Conservation (phyloP, 2,329 filamentous ascomycete genomes). For the Aspergillus uvarum region DNA sequence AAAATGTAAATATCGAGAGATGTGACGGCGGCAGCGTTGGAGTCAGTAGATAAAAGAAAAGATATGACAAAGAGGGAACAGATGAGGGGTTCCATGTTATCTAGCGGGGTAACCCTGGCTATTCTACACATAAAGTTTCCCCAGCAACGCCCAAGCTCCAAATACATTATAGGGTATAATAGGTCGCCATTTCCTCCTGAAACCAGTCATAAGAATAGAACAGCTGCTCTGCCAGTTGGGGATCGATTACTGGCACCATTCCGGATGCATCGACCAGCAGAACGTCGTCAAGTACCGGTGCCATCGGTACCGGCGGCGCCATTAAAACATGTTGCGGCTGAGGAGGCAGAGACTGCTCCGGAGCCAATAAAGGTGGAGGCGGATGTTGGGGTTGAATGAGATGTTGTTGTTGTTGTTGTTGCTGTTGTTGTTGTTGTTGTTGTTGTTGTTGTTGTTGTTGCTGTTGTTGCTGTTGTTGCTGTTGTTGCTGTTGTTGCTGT, state of each 20-base stretch:
- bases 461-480: slow-evolving; percentile 7
- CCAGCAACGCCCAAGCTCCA: slow-evolving; percentile 3
- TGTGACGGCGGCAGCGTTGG: slow-evolving; percentile 16
- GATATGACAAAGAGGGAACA: not conserved
- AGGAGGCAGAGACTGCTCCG: slow-evolving; percentile 8
- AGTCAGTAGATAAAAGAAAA: not conserved
- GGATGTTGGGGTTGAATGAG: not conserved
- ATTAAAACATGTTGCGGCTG: slow-evolving; percentile 16
- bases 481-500: slow-evolving; percentile 16
- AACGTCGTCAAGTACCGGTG: slow-evolving; percentile 37
- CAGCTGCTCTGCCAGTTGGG: slow-evolving; percentile 38
- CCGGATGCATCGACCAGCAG: slow-evolving; percentile 34
- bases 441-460: not conserved
- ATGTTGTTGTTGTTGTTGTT: slow-evolving; percentile 12
- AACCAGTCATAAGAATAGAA: slow-evolving; percentile 43
- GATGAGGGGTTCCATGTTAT: not conserved
- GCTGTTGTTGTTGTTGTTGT: slow-evolving; percentile 19
- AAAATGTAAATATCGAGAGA: not conserved
- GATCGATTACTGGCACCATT: slow-evolving; percentile 34
- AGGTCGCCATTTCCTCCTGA: slow-evolving; percentile 41
- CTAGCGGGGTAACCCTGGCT: slow-evolving; percentile 5
- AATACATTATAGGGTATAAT: slow-evolving; percentile 35
- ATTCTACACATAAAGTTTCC: not conserved
- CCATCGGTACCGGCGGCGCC: slow-evolving; percentile 31
- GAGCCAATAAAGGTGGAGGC: not conserved